Evolutionary conservation across 805 yeast genomes (phyloP).

Genomic region (Metschnikowia reukaufii): DNA sequence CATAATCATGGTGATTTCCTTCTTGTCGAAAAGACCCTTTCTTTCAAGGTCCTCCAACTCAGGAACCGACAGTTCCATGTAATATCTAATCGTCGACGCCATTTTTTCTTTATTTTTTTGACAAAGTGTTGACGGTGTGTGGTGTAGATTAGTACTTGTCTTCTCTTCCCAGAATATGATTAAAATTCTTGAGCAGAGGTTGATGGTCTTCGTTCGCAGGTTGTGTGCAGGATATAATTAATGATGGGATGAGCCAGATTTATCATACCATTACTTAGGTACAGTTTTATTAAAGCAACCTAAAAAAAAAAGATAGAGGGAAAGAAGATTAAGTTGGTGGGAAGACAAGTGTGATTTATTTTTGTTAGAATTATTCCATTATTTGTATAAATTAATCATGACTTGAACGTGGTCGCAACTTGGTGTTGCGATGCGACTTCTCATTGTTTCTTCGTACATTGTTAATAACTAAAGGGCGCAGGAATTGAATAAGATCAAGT

Average conservation of each 20-base stretch:
- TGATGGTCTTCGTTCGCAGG: background rate
- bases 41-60: slow-evolving; percentile 86
- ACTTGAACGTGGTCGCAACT: too few species aligned
- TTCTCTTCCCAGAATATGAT: background rate
- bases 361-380: too few species aligned
- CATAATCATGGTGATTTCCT: slow-evolving; percentile 82
- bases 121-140: background rate
- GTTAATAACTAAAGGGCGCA: too few species aligned
- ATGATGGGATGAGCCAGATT: too few species aligned
- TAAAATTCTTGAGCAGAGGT: slow-evolving; percentile 3
- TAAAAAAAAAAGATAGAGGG: slow-evolving; percentile 23
- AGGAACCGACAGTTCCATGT: slow-evolving; percentile 72
- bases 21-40: slow-evolving; percentile 77
- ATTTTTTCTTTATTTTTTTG: slow-evolving; percentile 16
- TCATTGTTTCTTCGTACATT: too few species aligned
- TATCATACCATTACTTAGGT: too few species aligned
- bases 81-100: slow-evolving; percentile 51
- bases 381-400: too few species aligned
- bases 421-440: too few species aligned
- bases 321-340: background rate
- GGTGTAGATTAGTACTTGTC: background rate
- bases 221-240: background rate
- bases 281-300: too few species aligned
- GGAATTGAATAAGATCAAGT: too few species aligned
- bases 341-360: too few species aligned